These are phyloP conservation scores for Phialemoniopsis sp. DNA, from an alignment of 2,329 filamentous ascomycete species.

Conservation along the genomic window DNA sequence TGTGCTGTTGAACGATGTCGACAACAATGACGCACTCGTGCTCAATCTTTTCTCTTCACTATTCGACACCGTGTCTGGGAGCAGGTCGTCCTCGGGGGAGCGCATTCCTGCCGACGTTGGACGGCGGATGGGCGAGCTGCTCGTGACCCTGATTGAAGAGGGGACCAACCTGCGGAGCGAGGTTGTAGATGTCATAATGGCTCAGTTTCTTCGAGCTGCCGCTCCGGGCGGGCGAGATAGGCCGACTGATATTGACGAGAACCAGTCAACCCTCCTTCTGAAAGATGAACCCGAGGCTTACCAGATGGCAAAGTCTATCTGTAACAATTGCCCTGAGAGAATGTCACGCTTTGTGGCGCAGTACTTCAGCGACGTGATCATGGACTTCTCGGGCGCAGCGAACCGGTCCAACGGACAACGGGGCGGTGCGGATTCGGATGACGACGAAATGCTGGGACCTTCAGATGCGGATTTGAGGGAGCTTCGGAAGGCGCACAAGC, in stretches of 20 bases:
- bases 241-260: slow-evolving; percentile 59
- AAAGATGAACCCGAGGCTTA: slow-evolving; percentile 91
- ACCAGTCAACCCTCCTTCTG: slow-evolving; percentile 76
- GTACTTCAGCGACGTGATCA: slow-evolving; percentile 95
- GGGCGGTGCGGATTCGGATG: slow-evolving; percentile 58
- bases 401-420: slow-evolving; percentile 50
- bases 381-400: slow-evolving; percentile 69
- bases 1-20: slow-evolving; percentile 82
- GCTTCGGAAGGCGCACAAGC: slow-evolving; percentile 80
- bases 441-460: slow-evolving; percentile 55
- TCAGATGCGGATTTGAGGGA: slow-evolving; percentile 84
- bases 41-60: slow-evolving; percentile 79
- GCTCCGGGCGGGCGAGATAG: slow-evolving; percentile 62
- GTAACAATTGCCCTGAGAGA: slow-evolving; percentile 83
- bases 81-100: slow-evolving; percentile 71
- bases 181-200: slow-evolving; percentile 89
- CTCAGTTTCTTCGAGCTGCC: slow-evolving; percentile 88
- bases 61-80: slow-evolving; percentile 86
- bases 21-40: slow-evolving; percentile 74
- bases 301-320: slow-evolving; percentile 93
- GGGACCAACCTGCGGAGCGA: slow-evolving; percentile 70
- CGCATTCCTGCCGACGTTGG: slow-evolving; percentile 90
- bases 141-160: slow-evolving; percentile 86
- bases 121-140: slow-evolving; percentile 82
- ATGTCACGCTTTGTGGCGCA: slow-evolving; percentile 94